A percentile compares a stretch with the other conserved stretches of the same genome.
Evolutionary conservation across 2,329 filamentous ascomycete species (phyloP).

Genomic region (Fusarium tupiense): DNA sequence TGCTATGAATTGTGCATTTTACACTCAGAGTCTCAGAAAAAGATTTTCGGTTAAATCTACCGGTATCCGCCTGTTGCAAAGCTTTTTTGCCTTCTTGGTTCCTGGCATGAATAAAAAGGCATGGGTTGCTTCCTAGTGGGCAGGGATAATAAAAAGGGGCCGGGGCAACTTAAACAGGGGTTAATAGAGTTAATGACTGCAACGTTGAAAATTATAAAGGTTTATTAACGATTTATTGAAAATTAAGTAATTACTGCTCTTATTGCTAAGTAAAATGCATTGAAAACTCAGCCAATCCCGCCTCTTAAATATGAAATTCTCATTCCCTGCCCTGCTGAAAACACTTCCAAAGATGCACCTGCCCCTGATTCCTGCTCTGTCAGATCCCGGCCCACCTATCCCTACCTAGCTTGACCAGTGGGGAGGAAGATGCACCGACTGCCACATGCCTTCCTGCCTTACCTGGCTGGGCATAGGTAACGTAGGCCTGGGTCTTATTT

Average conservation of each 20-base stretch:
- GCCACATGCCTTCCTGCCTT: slow-evolving; percentile 34
- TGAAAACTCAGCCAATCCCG: neutral
- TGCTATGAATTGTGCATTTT: neutral
- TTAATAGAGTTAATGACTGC: slow-evolving; percentile 14
- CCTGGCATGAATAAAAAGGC: slow-evolving; percentile 13
- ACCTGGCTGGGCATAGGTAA: slow-evolving; percentile 10
- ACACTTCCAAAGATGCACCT: slow-evolving; percentile 8
- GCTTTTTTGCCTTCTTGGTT: slow-evolving; percentile 14
- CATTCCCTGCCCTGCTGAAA: slow-evolving; percentile 1
- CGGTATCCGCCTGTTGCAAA: slow-evolving; percentile 10
- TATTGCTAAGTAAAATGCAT: neutral
- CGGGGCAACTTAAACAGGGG: slow-evolving; percentile 16
- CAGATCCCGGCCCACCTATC: neutral
- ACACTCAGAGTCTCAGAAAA: neutral
- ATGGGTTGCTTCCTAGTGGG: slow-evolving; percentile 18
- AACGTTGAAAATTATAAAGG: neutral
- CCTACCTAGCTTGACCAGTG: slow-evolving; percentile 7
- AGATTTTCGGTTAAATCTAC: slow-evolving; percentile 3
- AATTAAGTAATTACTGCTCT: neutral
- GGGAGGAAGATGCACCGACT: slow-evolving; percentile 11
- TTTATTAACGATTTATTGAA: neutral
- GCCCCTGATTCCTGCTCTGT: slow-evolving; percentile 27
- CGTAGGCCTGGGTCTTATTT: slow-evolving; percentile 17
- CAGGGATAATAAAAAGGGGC: slow-evolving; percentile 31
- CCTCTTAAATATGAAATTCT: neutral